Conservation (phyloP, 148 eudicot species). For the Arctostaphylos glauca region DNA sequence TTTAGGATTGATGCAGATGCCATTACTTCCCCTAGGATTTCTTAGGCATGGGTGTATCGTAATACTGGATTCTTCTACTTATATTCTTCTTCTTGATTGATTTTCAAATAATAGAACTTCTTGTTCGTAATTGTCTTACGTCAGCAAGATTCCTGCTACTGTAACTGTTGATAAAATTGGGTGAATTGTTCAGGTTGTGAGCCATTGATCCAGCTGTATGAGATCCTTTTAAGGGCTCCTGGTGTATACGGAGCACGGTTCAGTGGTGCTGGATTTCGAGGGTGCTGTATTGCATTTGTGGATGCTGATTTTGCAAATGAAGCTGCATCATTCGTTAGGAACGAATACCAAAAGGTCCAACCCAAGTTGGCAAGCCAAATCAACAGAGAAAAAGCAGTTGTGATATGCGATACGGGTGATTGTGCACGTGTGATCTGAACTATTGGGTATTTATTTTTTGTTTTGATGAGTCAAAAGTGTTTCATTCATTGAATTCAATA, state of each 20-base stretch:
- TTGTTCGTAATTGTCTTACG: neutral
- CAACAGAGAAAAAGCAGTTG: slow-evolving; percentile 42
- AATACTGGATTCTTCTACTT: neutral
- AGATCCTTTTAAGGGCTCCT: slow-evolving; percentile 74
- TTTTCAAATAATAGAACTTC: no score
- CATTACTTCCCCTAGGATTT: neutral
- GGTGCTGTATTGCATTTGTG: slow-evolving; percentile 90
- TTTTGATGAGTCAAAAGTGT: no score
- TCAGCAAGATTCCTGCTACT: slow-evolving; percentile 3
- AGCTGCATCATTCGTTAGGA: slow-evolving; percentile 58
- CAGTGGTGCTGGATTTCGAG: slow-evolving; percentile 98
- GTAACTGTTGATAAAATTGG: neutral
- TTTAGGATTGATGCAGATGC: neutral
- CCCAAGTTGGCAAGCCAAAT: slow-evolving; percentile 64
- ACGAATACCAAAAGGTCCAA: slow-evolving; percentile 63
- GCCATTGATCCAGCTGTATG: slow-evolving; percentile 80
- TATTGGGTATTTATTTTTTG: neutral
- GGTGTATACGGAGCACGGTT: slow-evolving; percentile 89
- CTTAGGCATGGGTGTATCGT: neutral
- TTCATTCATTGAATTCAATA: neutral
- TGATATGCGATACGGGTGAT: slow-evolving; percentile 77
- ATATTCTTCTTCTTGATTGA: neutral
- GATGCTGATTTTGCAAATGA: slow-evolving; percentile 56
- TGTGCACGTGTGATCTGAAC: slow-evolving; percentile 64
- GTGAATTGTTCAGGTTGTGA: slow-evolving; percentile 58